Conservation (phyloP, 148 eudicot genomes). For the Rhododendron williamsianum region DNA sequence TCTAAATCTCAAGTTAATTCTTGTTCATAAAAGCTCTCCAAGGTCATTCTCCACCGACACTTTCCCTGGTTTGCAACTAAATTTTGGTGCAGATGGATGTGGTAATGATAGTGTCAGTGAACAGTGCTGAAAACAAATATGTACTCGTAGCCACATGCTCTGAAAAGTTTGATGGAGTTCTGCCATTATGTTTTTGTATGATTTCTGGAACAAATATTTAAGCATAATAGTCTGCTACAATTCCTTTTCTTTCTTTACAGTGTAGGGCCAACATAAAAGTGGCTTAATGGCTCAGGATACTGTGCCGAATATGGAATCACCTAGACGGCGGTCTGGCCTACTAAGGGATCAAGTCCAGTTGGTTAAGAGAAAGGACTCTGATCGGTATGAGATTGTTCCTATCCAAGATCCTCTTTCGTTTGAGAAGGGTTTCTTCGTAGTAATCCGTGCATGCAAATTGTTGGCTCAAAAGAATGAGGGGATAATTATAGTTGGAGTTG, state of each 20-base stretch:
- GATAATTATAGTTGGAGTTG: constrained; percentile 72
- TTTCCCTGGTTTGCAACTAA: background rate
- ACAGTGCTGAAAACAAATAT: background rate
- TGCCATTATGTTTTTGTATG: background rate
- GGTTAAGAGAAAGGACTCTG: constrained; percentile 55
- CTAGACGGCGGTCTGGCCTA: constrained; percentile 61
- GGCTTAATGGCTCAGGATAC: constrained; percentile 41
- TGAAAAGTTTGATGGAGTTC: background rate
- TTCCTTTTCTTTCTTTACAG: background rate
- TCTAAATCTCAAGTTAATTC: background rate
- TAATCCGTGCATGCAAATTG: constrained; percentile 78
- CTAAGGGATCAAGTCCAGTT: constrained; percentile 80
- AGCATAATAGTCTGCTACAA: background rate
- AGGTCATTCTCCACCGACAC: background rate
- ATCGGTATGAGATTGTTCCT: constrained; percentile 65
- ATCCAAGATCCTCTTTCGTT: constrained; percentile 62
- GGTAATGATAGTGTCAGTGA: background rate
- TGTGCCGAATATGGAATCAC: constrained; percentile 47
- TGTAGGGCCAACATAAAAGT: background rate
- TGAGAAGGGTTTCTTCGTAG: constrained; percentile 81
- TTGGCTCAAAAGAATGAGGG: constrained; percentile 79
- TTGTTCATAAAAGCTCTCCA: background rate
- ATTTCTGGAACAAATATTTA: background rate
- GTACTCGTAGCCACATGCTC: background rate
- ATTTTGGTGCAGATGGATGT: background rate